A percentile compares a stretch with the other conserved stretches of the same genome.
phyloP scores from a whole-genome alignment of 75 land plant genomes.

The Pinus albicaulis region DNA sequence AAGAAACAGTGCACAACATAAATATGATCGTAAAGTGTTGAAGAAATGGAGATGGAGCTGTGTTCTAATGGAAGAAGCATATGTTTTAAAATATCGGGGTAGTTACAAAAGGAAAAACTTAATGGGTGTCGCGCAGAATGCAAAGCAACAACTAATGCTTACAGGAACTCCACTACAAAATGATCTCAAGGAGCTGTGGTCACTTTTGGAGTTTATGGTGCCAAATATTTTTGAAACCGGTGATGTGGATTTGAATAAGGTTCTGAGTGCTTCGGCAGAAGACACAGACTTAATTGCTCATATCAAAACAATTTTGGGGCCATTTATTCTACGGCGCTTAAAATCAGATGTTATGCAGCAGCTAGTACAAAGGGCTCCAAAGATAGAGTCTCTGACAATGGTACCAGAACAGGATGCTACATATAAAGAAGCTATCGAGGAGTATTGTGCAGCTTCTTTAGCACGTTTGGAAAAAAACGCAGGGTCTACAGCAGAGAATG shows the following conservation, averaged over 20 bases:
- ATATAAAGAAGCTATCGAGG: conserved; percentile 81
- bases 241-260: conserved; percentile 80
- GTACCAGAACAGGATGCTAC: conserved; percentile 65
- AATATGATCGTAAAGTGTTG: conserved; percentile 87
- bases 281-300: conserved; percentile 72
- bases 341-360: conserved; percentile 99
- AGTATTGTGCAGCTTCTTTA: conserved; percentile 72
- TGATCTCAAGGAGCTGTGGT: conserved; percentile 98
- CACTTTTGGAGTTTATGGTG: conserved; percentile 96
- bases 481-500: conserved; percentile 12
- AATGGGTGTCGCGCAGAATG: conserved; percentile 82
- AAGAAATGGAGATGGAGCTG: conserved; percentile 96
- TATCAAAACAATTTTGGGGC: conserved; percentile 94
- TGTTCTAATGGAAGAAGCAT: conserved; percentile 98
- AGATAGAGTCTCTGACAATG: conserved; percentile 83
- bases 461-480: conserved; percentile 50
- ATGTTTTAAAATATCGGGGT: conserved; percentile 87
- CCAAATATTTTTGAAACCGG: conserved; percentile 91
- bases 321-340: conserved; percentile 91
- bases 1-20: conserved; percentile 80
- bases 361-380: conserved; percentile 85
- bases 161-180: conserved; percentile 98
- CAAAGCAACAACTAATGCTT: conserved; percentile 88
- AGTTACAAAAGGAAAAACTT: conserved; percentile 88
- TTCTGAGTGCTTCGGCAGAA: conserved; percentile 57